Evolutionary conservation across 2,329 filamentous ascomycete species (phyloP), one percentile per base, ranked within the genome.

Genomic region (Nothomitra cinnamomea): DNA sequence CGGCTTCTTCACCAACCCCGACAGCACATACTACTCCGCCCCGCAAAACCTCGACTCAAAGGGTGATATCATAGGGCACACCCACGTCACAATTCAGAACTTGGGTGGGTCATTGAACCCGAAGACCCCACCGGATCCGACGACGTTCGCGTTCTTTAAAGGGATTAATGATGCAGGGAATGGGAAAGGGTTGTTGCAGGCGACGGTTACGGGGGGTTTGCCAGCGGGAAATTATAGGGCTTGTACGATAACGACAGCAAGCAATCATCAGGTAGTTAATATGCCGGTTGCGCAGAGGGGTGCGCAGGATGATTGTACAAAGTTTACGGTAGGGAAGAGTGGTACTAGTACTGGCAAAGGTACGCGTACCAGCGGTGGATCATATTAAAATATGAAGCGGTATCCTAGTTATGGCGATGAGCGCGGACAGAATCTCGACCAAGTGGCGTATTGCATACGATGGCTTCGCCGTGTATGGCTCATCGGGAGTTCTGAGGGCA

Each of bases 201-300:
- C 78, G 40, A 66, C 63, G 1, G 79, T 83, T 22, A 66, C 68
- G 1, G 76, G 73, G 54, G 80, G 79, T 60, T 74, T 83, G 2
- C 77, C 78, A 2, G 69, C 71, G 2, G 79, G 79, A 36, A 78
- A 76, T 68, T 83, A 82, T 68, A 77, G 80, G 60, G 66, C 80
- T 57, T 83, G 80, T 71, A 78, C 75, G 60, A 80, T 83, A 75
- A 71, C 73, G 25, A 67, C 73, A 56, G 67, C 80, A n/a, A 69
- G 77, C 59, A 83, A 83, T 70, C 80, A 83, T 62, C 78, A 82
- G 67, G 77, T 78, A 54, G 77, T 81, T 8, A 62, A 80, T 53
- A 82, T 82, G 78, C 78, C 79, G 52, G 74, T 83, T 53, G 79
- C 80, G 54, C 79, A 82, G 67, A 76, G 80, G 64, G 80, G 80